Base-by-base conservation (phyloP, 2,329 filamentous ascomycete genomes). In the Chaetomiaceae sp. region DNA sequence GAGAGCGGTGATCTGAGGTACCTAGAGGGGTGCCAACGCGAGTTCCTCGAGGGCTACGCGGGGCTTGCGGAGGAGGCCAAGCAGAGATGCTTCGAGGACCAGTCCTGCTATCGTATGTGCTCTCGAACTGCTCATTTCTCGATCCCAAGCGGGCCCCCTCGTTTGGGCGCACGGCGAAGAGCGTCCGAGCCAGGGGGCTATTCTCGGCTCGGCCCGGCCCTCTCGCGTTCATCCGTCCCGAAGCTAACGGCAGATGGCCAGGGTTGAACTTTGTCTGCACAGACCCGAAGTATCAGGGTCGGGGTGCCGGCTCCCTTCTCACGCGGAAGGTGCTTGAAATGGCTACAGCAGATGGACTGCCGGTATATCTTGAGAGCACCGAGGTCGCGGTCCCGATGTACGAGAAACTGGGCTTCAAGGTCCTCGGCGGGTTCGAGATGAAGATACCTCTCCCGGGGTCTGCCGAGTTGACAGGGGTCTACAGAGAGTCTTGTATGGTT, bases 41-140 rank as follows among this genome's bases (percentile, higher is more conserved):
- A 67, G 51, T 69, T 69, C 50, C 57, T 73, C 14, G 66, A 69
- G 23, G 57, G 64, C 36, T 72, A 72, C 54, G 64, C 63, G 9
- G 57, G 64, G 40, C 51, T 60, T 14, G 60, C 64, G 11, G 64
- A 64, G 50, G 59, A 58, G 52, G 66, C 67, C 41, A 69, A 68
- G 58, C 57, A 54, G 32, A 60, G 62, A 50, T 61, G 61, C 13
- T 61, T 72, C 44, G 66, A 67, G 2, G 56, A 61, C 20, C 57
- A 51, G 38, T 54, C 59, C 13, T 70, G 71, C 58, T 71, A 69
- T 56, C 66, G 71, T 73, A 59, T 66, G 72, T 71, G 71, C 71
- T 21, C 36, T n/a, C n/a, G n/a, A n/a, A n/a, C n/a, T n/a, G n/a
- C n/a, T n/a, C n/a, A n/a, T n/a, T n/a, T n/a, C n/a, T n/a, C n/a